phyloP scores from a whole-genome alignment of 495 filamentous ascomycete species.

The Pseudoneurospora amorphoporcata region DNA sequence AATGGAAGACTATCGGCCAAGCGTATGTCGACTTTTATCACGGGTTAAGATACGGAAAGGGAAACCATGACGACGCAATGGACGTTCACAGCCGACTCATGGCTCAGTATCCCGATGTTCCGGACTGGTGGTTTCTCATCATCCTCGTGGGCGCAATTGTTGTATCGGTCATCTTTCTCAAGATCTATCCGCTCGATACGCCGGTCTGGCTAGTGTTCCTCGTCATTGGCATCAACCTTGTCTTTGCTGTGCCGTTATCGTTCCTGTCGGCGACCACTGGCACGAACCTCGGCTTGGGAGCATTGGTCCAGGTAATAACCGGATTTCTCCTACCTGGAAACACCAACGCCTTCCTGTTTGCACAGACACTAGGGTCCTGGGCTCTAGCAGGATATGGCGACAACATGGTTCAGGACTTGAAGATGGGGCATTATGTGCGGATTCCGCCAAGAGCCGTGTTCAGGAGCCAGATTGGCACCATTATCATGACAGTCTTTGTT shows the following conservation, averaged over 20 bases:
- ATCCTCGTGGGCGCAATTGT: conserved; percentile 38
- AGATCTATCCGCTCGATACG: conserved; percentile 34
- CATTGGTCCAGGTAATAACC: conserved; percentile 24
- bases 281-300: conserved; percentile 23
- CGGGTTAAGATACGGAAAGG: conserved; percentile 36
- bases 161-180: conserved; percentile 39
- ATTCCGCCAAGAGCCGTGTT: conserved; percentile 24
- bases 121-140: conserved; percentile 50
- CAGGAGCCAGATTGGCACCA: conserved; percentile 21
- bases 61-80: conserved; percentile 39
- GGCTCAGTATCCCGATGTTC: conserved; percentile 45
- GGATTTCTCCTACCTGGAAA: conserved; percentile 25
- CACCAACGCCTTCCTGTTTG: conserved; percentile 24
- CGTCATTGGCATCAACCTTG: conserved; percentile 27
- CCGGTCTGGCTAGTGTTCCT: conserved; percentile 26
- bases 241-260: conserved; percentile 28
- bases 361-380: conserved; percentile 24
- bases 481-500: conserved; percentile 24
- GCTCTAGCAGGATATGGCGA: conserved; percentile 23
- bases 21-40: conserved; percentile 29
- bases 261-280: conserved; percentile 27
- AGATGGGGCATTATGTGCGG: conserved; percentile 27
- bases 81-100: conserved; percentile 53
- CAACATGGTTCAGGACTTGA: conserved; percentile 31
- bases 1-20: conserved; percentile 30